Evolutionary conservation across 2,329 filamentous ascomycete species (phyloP).

Genomic region (Venturia carpophila): DNA sequence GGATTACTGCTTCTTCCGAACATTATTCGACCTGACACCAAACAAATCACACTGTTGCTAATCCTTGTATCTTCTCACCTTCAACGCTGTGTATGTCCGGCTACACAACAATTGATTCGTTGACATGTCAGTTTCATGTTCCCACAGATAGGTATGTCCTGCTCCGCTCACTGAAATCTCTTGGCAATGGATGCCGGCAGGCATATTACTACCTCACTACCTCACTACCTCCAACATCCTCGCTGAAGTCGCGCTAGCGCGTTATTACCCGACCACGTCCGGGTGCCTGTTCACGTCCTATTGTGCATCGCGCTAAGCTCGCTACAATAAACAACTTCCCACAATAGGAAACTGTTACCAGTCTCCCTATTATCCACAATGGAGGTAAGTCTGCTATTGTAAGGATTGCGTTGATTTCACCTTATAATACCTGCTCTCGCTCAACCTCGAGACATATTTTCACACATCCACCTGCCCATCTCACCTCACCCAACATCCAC

Average conservation of each 20-base stretch:
- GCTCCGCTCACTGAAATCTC: not conserved
- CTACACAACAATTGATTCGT: not conserved
- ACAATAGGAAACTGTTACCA: not conserved
- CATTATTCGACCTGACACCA: not conserved
- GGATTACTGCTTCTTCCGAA: not conserved
- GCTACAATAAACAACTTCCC: not conserved
- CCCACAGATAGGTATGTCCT: not conserved
- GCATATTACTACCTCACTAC: not conserved
- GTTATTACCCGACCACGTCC: not conserved
- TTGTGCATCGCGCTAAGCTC: not conserved
- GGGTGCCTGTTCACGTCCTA: not conserved
- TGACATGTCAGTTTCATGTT: not conserved
- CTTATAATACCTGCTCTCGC: not conserved
- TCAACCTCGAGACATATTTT: too few relatives aligned
- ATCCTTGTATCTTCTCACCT: not conserved
- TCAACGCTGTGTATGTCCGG: not conserved
- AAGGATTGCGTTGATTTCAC: not conserved
- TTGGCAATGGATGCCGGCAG: not conserved
- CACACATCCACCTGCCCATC: not conserved
- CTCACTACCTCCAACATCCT: not conserved
- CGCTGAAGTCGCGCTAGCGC: not conserved
- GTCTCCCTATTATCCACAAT: not conserved
- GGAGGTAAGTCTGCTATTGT: slow-evolving; percentile 9
- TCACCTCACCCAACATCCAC: not conserved
- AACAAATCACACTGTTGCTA: not conserved